Percentiles rank a stretch among this genome's conserved stretches.
Conservation (phyloP, 139 green algal genomes). For the Coelastrella sp. region DNA sequence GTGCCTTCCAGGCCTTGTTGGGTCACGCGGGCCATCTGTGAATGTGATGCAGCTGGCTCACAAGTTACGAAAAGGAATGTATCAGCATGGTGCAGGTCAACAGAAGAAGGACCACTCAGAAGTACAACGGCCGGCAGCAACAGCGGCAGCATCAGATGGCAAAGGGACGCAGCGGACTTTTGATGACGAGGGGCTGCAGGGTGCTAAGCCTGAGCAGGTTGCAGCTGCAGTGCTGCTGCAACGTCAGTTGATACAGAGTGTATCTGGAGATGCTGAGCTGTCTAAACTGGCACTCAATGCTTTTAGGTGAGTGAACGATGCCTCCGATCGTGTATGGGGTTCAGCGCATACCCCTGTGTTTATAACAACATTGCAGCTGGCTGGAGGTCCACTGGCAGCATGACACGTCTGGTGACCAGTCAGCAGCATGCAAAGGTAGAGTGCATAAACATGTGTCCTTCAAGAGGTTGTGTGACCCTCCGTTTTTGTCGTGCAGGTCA, state of each 20-base stretch:
- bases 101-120: not conserved
- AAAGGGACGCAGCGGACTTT: not conserved
- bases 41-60: not conserved
- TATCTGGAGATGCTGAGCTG: slow-evolving; percentile 60
- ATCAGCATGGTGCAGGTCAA: too few relatives aligned
- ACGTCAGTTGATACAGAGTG: slow-evolving; percentile 58
- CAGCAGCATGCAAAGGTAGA: too few relatives aligned
- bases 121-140: not conserved
- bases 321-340: too few relatives aligned
- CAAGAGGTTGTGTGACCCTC: not conserved
- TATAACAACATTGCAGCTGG: too few relatives aligned
- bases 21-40: not conserved
- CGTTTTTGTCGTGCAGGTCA: slow-evolving; percentile 49
- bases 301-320: slow-evolving; percentile 82
- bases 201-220: slow-evolving; percentile 11
- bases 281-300: slow-evolving; percentile 72
- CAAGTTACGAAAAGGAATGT: slow-evolving; percentile 6
- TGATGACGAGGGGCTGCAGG: not conserved
- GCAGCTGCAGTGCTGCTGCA: slow-evolving; percentile 46
- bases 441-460: not conserved
- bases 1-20: slow-evolving; percentile 33
- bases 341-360: too few relatives aligned
- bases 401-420: too few relatives aligned
- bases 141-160: not conserved
- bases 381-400: too few relatives aligned